These are phyloP conservation scores for Wickerhamomyces rabaulensis DNA, from an alignment of 805 yeast genomes.

Conservation along the genomic window DNA sequence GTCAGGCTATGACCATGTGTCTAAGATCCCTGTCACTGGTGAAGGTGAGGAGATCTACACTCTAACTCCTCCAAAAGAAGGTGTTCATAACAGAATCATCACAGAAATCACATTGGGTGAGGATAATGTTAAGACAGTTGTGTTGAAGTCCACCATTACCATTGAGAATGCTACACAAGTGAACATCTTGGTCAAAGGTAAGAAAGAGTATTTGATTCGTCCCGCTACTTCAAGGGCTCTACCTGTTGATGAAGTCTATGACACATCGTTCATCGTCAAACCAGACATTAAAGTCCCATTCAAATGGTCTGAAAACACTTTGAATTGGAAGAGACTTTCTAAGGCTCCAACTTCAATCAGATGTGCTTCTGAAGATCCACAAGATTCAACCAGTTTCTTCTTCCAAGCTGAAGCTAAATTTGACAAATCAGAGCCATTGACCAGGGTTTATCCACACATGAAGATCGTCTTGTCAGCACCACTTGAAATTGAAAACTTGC, in stretches of 20 bases:
- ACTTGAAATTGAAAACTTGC: conserved; percentile 71
- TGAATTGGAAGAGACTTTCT: conserved; percentile 63
- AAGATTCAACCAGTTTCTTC: conserved; percentile 45
- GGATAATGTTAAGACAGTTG: conserved; percentile 74
- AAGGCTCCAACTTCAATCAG: conserved; percentile 47
- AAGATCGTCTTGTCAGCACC: conserved; percentile 77
- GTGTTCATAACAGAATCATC: conserved; percentile 67
- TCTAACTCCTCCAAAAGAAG: conserved; percentile 54
- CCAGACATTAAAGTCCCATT: conserved; percentile 56
- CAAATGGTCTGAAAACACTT: conserved; percentile 59
- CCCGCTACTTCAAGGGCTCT: conserved; percentile 60
- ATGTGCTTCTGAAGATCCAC: conserved; percentile 43
- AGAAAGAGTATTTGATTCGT: conserved; percentile 35
- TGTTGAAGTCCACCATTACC: conserved; percentile 70
- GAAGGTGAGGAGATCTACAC: conserved; percentile 81
- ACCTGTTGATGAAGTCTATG: conserved; percentile 68
- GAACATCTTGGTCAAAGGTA: conserved; percentile 32
- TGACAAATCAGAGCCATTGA: conserved; percentile 63
- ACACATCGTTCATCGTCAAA: conserved; percentile 49
- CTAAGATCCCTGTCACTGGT: conserved; percentile 59
- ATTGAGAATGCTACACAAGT: conserved; percentile 62
- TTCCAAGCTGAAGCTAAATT: conserved; percentile 69
- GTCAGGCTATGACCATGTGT: conserved; percentile 48
- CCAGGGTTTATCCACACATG: conserved; percentile 81
- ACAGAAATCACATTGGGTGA: conserved; percentile 66